Evolutionary conservation across 495 filamentous ascomycete species (phyloP).

Genomic region (Oidiodendron maius): DNA sequence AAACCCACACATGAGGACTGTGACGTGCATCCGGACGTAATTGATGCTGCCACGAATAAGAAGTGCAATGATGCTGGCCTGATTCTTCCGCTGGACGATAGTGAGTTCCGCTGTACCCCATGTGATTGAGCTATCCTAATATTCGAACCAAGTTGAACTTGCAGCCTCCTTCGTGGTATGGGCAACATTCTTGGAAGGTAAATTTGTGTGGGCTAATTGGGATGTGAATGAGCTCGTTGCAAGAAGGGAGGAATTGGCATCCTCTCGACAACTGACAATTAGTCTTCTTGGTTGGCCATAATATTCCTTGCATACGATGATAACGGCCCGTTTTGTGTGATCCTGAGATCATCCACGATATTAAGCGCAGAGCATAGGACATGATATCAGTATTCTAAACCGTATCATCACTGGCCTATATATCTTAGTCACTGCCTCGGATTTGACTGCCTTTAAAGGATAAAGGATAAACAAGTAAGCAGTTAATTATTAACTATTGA

Average conservation of each 20-base stretch:
- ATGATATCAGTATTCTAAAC: too few relatives aligned
- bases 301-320: not conserved
- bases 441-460: too few relatives aligned
- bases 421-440: too few relatives aligned
- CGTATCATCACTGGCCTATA: too few relatives aligned
- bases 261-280: slow-evolving; percentile 1
- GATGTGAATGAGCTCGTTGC: slow-evolving; percentile 45
- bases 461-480: too few relatives aligned
- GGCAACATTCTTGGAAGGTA: slow-evolving; percentile 49
- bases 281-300: slow-evolving; percentile 2
- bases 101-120: not conserved
- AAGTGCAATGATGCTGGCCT: slow-evolving; percentile 10
- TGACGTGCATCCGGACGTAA: slow-evolving; percentile 32
- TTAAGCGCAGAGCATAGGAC: too few relatives aligned
- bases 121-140: not conserved
- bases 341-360: too few relatives aligned
- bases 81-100: not conserved
- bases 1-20: slow-evolving; percentile 15
- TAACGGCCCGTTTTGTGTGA: too few relatives aligned
- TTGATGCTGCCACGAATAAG: not conserved
- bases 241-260: slow-evolving; percentile 21
- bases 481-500: too few relatives aligned
- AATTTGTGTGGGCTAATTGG: slow-evolving; percentile 43
- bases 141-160: slow-evolving; percentile 28
- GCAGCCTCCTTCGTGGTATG: slow-evolving; percentile 44